Evolutionary conservation across 2,329 filamentous ascomycete species (phyloP), one percentile per base, ranked within the genome.

Genomic region (Aspergillus viridinutans): DNA sequence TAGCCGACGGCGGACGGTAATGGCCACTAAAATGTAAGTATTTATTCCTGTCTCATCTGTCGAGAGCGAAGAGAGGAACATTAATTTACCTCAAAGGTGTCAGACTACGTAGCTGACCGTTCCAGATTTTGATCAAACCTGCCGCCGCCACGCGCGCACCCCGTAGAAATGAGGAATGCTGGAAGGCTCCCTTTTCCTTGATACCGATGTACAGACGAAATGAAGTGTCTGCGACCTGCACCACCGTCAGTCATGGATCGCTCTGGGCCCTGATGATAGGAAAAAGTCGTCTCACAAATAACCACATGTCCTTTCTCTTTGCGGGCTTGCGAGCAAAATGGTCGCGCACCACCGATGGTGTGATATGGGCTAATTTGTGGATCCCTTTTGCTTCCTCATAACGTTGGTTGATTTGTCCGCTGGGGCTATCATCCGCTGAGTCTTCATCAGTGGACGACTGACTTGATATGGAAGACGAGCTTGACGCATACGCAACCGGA

Each of bases 301-400:
- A 95, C 92, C 92, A 96, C 4, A 90, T 94, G 67, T 93, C 92
- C 61, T 91, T 91, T 72, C 87, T 89, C 42, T 92, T 89, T 0
- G 89, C 87, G 61, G 90, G 88, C 58, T 67, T 72, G 8, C 90
- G 85, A 17, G 94, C 80, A 5, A 96, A 79, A 61, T 89, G 88
- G 72, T 94, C 90, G 70, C 93, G 83, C 3, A 96, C 81, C 0
- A 88, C 87, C 0, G 87, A 84, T 1, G 88, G 84, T 4, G 84
- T 89, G 2, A 92, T 79, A 66, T 91, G 85, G 50, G 82, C 84
- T 55, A 88, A 69, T 60, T 86, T 89, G 43, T 81, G 79, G 17
- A 83, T 61, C 0, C 87, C 85, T 58, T 83, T 85, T 0, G 82
- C 82, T 4, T 85, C 73, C 61, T 89, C 81, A 51, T 88, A 77